Evolutionary conservation across 108 stramenopile genomes (phyloP).

Genomic region (Skeletonema grethae): DNA sequence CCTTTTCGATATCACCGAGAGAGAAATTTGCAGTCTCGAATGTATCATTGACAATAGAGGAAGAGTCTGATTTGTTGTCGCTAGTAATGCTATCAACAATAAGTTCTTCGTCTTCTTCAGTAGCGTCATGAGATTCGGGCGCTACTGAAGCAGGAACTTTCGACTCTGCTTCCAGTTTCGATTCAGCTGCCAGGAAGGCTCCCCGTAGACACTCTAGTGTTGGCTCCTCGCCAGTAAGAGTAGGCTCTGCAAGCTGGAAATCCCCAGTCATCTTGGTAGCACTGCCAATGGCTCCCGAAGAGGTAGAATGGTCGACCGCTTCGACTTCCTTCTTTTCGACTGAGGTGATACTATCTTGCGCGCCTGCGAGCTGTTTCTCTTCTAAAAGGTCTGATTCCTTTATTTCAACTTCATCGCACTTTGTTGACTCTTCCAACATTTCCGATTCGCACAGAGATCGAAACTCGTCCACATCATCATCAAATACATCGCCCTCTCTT

Average conservation of each 20-base stretch:
- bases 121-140: background rate
- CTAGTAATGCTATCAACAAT: background rate
- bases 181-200: slow-evolving; percentile 15
- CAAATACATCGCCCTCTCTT: background rate
- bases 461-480: background rate
- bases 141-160: background rate
- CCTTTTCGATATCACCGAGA: slow-evolving; percentile 1
- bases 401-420: background rate
- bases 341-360: background rate
- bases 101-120: background rate
- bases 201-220: slow-evolving; percentile 17
- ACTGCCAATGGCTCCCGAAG: background rate
- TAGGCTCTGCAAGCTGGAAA: background rate
- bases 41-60: background rate
- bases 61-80: background rate
- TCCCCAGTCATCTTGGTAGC: background rate
- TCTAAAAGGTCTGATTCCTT: background rate
- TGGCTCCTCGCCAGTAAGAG: slow-evolving; percentile 3
- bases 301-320: background rate
- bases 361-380: background rate
- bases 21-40: slow-evolving; percentile 27
- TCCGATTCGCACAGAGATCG: background rate
- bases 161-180: slow-evolving; percentile 14
- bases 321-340: background rate
- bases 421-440: background rate